phyloP scores from a whole-genome alignment of 371 early-diverging fungal genomes.

The Racocetra persica region DNA sequence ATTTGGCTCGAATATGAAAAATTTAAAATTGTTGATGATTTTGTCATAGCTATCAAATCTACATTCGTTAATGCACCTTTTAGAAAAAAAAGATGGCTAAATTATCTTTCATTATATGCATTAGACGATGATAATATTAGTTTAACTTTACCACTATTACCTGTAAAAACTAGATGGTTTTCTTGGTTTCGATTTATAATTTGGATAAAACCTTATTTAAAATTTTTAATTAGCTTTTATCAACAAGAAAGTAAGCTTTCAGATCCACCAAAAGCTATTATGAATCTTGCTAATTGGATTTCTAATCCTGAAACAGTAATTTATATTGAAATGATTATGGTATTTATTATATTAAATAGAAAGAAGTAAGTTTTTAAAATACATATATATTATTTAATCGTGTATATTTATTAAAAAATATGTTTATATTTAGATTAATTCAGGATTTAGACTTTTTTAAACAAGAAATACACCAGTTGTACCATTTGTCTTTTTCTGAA shows the following conservation, averaged over 20 bases:
- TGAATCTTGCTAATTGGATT: not conserved
- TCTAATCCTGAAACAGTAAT: not conserved
- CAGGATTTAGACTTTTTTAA: slow-evolving; percentile 7
- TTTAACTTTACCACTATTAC: not conserved
- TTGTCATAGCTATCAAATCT: not conserved
- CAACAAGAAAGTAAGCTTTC: not conserved
- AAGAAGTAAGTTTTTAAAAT: not conserved
- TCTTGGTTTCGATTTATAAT: slow-evolving; percentile 14
- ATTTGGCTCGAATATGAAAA: not conserved
- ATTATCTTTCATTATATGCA: not conserved
- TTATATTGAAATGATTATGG: not conserved
- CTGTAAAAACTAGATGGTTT: slow-evolving; percentile 4
- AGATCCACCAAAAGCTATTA: not conserved
- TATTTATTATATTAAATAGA: not conserved
- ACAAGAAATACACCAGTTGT: not conserved
- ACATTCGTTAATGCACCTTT: not conserved
- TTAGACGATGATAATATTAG: not conserved
- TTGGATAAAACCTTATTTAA: not conserved
- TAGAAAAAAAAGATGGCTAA: not conserved
- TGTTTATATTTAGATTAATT: not conserved
- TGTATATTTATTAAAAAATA: too few relatives aligned
- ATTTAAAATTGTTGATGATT: not conserved
- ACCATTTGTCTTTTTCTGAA: not conserved
- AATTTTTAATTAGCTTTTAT: not conserved
- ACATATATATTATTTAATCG: not conserved